Evolutionary conservation across 805 yeast species (phyloP).

Genomic region (Phaffomyces thermotolerans): DNA sequence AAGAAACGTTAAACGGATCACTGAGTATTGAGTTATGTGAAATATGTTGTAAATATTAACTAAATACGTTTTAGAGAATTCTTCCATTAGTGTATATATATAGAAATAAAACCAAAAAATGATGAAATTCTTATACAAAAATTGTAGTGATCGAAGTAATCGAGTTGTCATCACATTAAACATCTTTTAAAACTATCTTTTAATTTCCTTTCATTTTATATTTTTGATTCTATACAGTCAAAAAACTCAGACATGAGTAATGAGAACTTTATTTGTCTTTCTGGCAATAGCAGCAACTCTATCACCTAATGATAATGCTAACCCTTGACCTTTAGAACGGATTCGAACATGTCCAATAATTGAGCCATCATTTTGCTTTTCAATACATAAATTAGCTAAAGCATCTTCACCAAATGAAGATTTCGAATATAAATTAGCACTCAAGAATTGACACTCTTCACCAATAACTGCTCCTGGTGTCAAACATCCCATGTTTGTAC

Average conservation of each 20-base stretch:
- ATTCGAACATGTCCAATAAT: slow-evolving; percentile 93
- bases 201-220: not conserved
- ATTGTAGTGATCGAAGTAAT: too few species aligned
- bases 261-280: slow-evolving; percentile 34
- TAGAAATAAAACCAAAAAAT: not conserved
- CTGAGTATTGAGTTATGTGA: slow-evolving; percentile 13
- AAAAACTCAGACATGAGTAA: slow-evolving; percentile 22
- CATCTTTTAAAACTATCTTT: too few species aligned
- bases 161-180: not conserved
- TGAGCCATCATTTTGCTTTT: slow-evolving; percentile 64
- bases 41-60: not conserved
- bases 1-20: slow-evolving; percentile 21
- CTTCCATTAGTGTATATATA: not conserved
- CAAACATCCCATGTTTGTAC: slow-evolving; percentile 90
- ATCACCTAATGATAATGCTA: slow-evolving; percentile 92
- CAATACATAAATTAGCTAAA: slow-evolving; percentile 90
- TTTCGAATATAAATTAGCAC: slow-evolving; percentile 89
- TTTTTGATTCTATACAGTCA: not conserved
- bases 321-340: slow-evolving; percentile 95
- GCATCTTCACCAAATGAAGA: slow-evolving; percentile 98
- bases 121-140: not conserved
- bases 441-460: slow-evolving; percentile 82
- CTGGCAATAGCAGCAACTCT: slow-evolving; percentile 81
- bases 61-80: not conserved
- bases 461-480: slow-evolving; percentile 90